These are phyloP conservation scores for Schoenoplectus triqueter DNA, from an alignment of 202 grass and related monocot species.

Conservation along the genomic window DNA sequence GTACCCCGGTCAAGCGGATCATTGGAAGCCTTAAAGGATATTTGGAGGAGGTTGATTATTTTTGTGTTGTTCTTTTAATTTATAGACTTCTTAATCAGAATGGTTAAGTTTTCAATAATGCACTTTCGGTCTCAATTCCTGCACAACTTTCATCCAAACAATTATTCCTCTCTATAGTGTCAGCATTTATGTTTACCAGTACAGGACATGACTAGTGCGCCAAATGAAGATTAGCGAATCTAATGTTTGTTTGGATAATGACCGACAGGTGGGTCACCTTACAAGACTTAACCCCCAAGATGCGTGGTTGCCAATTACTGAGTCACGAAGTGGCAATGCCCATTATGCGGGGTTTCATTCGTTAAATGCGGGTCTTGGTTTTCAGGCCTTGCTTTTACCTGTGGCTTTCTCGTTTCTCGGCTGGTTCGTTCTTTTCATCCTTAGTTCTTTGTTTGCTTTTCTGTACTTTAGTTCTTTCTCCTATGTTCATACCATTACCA, in stretches of 20 bases:
- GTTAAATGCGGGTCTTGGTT: conserved; percentile 87
- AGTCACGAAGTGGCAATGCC: conserved; percentile 89
- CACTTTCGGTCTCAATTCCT: background rate
- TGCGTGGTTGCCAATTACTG: conserved; percentile 96
- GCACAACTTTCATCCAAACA: too few species aligned
- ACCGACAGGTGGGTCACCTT: conserved; percentile 71
- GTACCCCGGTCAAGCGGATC: conserved; percentile 78
- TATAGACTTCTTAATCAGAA: background rate
- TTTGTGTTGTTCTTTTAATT: background rate
- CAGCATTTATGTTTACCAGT: background rate
- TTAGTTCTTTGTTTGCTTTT: background rate
- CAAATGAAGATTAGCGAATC: background rate
- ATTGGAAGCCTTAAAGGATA: conserved; percentile 83
- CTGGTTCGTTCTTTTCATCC: conserved; percentile 48
- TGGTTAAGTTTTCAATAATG: background rate
- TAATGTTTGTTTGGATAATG: conserved; percentile 16
- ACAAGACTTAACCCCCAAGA: conserved; percentile 91
- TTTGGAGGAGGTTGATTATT: conserved; percentile 62
- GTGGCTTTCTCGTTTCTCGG: conserved; percentile 79
- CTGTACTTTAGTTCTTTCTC: background rate
- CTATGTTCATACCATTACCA: background rate
- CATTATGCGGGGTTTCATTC: conserved; percentile 93
- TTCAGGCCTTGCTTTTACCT: conserved; percentile 95
- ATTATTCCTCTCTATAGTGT: too few species aligned
- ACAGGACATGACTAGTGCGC: background rate